phyloP scores from a whole-genome alignment of 2,329 filamentous ascomycete genomes.

The Arthrobotrys megalospora region DNA sequence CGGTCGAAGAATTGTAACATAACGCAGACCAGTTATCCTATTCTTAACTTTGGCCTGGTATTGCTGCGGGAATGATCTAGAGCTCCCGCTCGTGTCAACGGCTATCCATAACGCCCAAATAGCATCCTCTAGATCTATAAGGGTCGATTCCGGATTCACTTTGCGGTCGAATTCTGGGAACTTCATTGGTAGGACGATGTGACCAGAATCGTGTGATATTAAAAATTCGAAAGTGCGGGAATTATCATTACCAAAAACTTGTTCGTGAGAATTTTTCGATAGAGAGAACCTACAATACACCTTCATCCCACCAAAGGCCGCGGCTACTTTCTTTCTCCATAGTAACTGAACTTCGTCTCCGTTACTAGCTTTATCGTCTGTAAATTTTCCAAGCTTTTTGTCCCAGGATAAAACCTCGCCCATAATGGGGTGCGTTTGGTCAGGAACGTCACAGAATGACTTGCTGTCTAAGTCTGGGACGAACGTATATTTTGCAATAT shows the following conservation, averaged over 20 bases:
- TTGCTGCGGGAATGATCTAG: background rate
- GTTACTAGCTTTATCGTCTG: background rate
- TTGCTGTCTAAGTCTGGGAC: background rate
- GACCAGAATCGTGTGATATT: slow-evolving; percentile 3
- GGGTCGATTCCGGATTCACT: background rate
- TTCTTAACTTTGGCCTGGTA: background rate
- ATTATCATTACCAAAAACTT: background rate
- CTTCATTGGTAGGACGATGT: slow-evolving; percentile 13
- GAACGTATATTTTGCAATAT: background rate
- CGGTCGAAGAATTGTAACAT: slow-evolving; percentile 25
- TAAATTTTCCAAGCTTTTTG: background rate
- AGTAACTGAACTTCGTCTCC: background rate
- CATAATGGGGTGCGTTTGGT: slow-evolving; percentile 11
- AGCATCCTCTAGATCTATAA: slow-evolving; percentile 19
- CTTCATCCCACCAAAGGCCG: background rate
- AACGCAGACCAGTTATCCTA: slow-evolving; percentile 4
- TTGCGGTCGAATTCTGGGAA: background rate
- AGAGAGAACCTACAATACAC: slow-evolving; percentile 11
- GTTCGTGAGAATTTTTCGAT: background rate
- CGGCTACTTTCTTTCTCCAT: slow-evolving; percentile 23
- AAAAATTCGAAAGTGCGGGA: background rate
- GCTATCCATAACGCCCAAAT: slow-evolving; percentile 41
- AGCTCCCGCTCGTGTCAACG: slow-evolving; percentile 1
- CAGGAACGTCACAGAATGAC: background rate
- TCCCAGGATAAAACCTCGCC: slow-evolving; percentile 14